Evolutionary conservation across 176 grass and related monocot species (phyloP).

Genomic region (Aegilops longissima): DNA sequence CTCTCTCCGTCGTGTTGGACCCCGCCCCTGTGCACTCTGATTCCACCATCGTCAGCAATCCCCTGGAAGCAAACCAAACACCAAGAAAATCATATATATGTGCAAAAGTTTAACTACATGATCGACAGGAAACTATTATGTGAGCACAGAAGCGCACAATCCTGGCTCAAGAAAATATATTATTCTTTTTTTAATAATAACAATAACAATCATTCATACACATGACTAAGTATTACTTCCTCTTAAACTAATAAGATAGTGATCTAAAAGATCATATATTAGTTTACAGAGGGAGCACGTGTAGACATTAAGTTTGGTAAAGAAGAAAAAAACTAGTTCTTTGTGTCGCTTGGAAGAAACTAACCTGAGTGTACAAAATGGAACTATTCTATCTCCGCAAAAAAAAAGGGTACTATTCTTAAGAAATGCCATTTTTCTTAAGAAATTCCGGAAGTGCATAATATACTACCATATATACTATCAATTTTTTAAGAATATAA

Average conservation of each 20-base stretch:
- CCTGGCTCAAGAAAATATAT: neutral
- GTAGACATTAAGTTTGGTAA: neutral
- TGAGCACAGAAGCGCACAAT: neutral
- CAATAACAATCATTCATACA: neutral
- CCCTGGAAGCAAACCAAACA: slow-evolving; percentile 25
- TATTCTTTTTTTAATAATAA: neutral
- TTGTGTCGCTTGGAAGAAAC: neutral
- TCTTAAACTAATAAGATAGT: no score
- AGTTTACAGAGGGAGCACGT: no score
- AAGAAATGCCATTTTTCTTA: neutral
- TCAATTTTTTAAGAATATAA: neutral
- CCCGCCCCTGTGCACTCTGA: slow-evolving; percentile 49
- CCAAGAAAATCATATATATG: neutral
- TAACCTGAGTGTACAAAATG: neutral
- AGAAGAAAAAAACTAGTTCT: neutral
- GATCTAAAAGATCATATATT: no score
- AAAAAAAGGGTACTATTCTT: no score
- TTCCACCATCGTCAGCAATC: slow-evolving; percentile 47
- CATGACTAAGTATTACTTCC: neutral
- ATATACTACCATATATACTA: neutral
- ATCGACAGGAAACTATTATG: neutral
- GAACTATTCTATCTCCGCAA: no score
- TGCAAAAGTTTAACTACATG: neutral
- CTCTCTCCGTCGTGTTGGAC: slow-evolving; percentile 36
- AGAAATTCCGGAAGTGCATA: neutral